Evolutionary conservation across 2,329 filamentous ascomycete species (phyloP).

Genomic region (Epichloe uncinata): DNA sequence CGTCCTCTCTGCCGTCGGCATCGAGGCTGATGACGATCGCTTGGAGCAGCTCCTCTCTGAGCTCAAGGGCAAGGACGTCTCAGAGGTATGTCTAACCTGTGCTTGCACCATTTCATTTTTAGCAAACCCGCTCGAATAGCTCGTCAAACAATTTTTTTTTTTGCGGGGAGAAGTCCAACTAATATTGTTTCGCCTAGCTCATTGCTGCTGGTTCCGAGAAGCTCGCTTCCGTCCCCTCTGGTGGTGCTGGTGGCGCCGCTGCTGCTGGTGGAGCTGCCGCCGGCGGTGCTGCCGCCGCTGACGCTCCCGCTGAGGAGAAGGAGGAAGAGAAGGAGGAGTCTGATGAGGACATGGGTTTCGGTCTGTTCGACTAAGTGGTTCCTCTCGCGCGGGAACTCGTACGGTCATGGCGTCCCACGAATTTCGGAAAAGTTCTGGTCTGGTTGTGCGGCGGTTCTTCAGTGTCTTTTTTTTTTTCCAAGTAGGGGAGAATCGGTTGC

Average conservation of each 20-base stretch:
- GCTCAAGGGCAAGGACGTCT: slow-evolving; percentile 84
- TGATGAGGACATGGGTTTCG: slow-evolving; percentile 66
- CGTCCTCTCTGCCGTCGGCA: slow-evolving; percentile 86
- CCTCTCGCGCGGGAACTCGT: slow-evolving; percentile 12
- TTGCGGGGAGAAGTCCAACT: not conserved
- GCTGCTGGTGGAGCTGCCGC: slow-evolving; percentile 53
- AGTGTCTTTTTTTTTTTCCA: slow-evolving; percentile 10
- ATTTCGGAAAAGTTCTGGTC: slow-evolving; percentile 21
- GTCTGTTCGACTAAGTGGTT: slow-evolving; percentile 57
- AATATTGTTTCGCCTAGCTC: slow-evolving; percentile 43
- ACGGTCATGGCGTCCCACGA: slow-evolving; percentile 19
- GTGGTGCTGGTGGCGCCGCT: slow-evolving; percentile 63
- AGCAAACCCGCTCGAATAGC: too few relatives aligned
- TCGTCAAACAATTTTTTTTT: not conserved
- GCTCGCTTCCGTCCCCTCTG: slow-evolving; percentile 94
- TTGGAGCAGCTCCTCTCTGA: slow-evolving; percentile 77
- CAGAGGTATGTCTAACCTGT: slow-evolving; percentile 54
- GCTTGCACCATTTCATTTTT: too few relatives aligned
- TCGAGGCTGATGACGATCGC: slow-evolving; percentile 83
- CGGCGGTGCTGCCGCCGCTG: slow-evolving; percentile 50
- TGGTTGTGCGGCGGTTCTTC: slow-evolving; percentile 19
- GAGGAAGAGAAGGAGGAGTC: slow-evolving; percentile 76
- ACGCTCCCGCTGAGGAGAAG: slow-evolving; percentile 42
- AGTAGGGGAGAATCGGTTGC: slow-evolving; percentile 19
- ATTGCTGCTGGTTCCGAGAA: slow-evolving; percentile 82